Evolutionary conservation across 805 yeast species (phyloP).

Genomic region (Wickerhamiella siamensis): DNA sequence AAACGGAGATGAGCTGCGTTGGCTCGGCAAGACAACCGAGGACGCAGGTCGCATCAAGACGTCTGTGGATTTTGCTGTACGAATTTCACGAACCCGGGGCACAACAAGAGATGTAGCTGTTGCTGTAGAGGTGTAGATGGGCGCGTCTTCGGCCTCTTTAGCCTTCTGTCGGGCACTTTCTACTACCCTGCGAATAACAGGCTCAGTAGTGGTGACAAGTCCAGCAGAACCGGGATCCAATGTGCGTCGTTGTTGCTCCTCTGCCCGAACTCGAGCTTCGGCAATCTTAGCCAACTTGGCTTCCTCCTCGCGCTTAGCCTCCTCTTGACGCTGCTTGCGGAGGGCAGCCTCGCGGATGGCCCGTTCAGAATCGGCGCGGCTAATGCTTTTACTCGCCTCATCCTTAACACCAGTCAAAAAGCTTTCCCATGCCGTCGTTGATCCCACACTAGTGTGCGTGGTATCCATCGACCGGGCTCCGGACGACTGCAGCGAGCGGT

Average conservation of each 20-base stretch:
- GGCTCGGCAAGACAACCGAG: neutral
- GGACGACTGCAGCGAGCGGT: neutral
- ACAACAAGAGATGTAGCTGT: neutral
- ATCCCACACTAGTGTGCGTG: constrained; percentile 9
- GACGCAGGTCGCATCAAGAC: neutral
- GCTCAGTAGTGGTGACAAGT: constrained; percentile 5
- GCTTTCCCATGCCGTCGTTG: constrained; percentile 9
- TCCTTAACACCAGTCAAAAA: constrained; percentile 9
- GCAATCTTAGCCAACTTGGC: neutral
- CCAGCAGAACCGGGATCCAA: constrained; percentile 9
- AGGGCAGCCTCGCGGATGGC: constrained; percentile 3
- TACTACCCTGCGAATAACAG: constrained; percentile 7
- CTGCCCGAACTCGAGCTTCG: neutral
- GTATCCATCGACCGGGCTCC: constrained; percentile 4
- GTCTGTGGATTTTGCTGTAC: neutral
- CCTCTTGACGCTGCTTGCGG: neutral
- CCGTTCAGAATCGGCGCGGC: constrained; percentile 3
- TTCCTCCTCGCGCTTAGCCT: constrained; percentile 1
- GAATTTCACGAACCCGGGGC: neutral
- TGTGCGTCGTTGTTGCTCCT: neutral
- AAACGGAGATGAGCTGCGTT: neutral
- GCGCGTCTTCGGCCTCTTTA: neutral
- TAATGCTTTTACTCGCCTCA: constrained; percentile 3
- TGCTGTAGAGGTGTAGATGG: neutral
- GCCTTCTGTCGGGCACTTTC: constrained; percentile 2